phyloP scores from a whole-genome alignment of 441 rosid species.

The Aquilaria agallochum region DNA sequence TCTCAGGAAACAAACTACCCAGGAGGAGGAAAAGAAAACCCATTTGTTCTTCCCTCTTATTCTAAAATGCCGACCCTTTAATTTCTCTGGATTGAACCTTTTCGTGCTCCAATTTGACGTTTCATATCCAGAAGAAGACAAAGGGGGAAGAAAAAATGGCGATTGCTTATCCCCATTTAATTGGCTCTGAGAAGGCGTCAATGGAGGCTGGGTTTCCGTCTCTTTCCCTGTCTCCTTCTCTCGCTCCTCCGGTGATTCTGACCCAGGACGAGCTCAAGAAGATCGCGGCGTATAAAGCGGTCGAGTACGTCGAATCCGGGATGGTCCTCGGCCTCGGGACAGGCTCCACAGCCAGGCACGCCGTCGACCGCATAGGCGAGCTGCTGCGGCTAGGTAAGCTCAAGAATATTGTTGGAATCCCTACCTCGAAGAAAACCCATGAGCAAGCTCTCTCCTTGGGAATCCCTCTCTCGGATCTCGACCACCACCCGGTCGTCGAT shows the following conservation, averaged over 20 bases:
- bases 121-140: background rate
- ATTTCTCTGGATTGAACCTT: background rate
- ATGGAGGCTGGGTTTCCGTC: slow-evolving; percentile 27
- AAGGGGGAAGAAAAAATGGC: slow-evolving; percentile 37
- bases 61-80: background rate
- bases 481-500: slow-evolving; percentile 62
- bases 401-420: slow-evolving; percentile 65
- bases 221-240: slow-evolving; percentile 18
- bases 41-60: background rate
- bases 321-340: slow-evolving; percentile 97
- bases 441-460: slow-evolving; percentile 79
- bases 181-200: slow-evolving; percentile 39
- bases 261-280: slow-evolving; percentile 86
- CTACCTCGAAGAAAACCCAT: slow-evolving; percentile 75
- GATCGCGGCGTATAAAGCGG: slow-evolving; percentile 91
- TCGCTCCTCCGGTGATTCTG: slow-evolving; percentile 34
- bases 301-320: slow-evolving; percentile 84
- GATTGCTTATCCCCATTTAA: slow-evolving; percentile 47
- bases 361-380: slow-evolving; percentile 84
- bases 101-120: background rate
- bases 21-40: background rate
- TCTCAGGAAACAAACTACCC: background rate
- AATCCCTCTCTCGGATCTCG: slow-evolving; percentile 81
- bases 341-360: slow-evolving; percentile 95
- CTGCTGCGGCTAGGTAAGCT: slow-evolving; percentile 70